These are phyloP conservation scores for Xylaria hypoxylon DNA, from an alignment of 2,329 filamentous ascomycete species.

Conservation along the genomic window DNA sequence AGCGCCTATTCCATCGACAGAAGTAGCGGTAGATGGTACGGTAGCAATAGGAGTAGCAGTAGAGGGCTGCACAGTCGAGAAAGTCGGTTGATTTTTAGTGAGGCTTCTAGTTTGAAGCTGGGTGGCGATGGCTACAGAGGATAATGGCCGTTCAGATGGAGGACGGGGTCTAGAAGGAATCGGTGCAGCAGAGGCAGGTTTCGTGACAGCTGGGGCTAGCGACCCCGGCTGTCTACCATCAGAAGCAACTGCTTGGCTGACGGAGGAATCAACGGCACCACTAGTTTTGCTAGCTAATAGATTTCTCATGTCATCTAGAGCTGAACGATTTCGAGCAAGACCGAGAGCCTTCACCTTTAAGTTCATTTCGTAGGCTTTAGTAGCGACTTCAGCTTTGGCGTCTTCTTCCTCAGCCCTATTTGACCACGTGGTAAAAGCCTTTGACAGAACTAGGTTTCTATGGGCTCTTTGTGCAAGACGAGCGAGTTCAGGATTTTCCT, in stretches of 20 bases:
- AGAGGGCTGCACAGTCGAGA: constrained; percentile 3
- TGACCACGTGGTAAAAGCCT: constrained; percentile 49
- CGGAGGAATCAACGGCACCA: background rate
- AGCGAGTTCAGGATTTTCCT: constrained; percentile 44
- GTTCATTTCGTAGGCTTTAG: constrained; percentile 48
- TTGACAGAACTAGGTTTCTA: constrained; percentile 47
- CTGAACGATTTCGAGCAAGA: constrained; percentile 27
- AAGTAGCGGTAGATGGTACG: background rate
- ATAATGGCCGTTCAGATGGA: constrained; percentile 17
- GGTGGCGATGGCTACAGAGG: constrained; percentile 16
- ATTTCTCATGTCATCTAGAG: constrained; percentile 25
- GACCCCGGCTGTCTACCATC: constrained; percentile 1
- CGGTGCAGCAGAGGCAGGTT: constrained; percentile 4
- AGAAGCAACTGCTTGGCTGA: background rate
- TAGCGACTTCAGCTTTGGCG: constrained; percentile 46
- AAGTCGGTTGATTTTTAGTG: background rate
- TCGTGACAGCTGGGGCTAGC: background rate
- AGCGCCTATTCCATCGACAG: background rate
- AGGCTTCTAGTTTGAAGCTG: constrained; percentile 18
- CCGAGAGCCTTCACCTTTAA: constrained; percentile 50
- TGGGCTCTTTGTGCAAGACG: constrained; percentile 47
- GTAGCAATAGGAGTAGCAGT: constrained; percentile 20
- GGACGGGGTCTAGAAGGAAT: constrained; percentile 19
- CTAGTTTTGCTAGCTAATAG: constrained; percentile 24
- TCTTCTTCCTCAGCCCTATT: constrained; percentile 49